Evolutionary conservation across 768 basidiomycete genomes (phyloP).

Genomic region (Trametes elegans): DNA sequence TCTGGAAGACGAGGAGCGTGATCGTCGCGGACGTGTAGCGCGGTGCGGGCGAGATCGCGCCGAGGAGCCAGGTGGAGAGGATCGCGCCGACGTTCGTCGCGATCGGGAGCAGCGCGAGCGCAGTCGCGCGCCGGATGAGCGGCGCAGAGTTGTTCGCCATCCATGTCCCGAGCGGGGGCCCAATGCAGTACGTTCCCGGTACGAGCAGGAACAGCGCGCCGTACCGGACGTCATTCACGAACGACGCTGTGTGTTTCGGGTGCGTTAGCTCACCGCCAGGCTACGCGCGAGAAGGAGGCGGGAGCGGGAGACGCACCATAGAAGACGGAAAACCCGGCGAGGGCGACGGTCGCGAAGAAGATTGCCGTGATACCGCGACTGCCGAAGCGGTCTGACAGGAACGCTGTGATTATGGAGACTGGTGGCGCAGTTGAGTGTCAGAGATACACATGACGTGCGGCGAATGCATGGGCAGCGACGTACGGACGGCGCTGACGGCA

Average conservation of each 20-base stretch:
- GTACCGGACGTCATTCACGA: constrained; percentile 43
- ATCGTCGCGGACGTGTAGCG: constrained; percentile 47
- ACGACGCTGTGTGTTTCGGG: constrained; percentile 28
- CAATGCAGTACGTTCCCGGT: constrained; percentile 50
- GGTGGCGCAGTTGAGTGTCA: not conserved
- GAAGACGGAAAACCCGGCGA: constrained; percentile 57
- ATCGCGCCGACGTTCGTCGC: constrained; percentile 61
- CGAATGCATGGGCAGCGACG: not conserved
- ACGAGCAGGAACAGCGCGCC: constrained; percentile 56
- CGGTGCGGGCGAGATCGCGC: constrained; percentile 47
- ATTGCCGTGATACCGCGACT: constrained; percentile 49
- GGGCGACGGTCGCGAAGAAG: constrained; percentile 40
- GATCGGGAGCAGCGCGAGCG: constrained; percentile 55
- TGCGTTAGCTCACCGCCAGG: not conserved
- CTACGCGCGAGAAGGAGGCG: too few relatives aligned
- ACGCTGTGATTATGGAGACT: constrained; percentile 42
- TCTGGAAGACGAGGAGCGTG: constrained; percentile 35
- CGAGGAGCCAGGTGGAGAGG: constrained; percentile 59
- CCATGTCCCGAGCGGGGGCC: constrained; percentile 58
- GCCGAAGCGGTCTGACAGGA: constrained; percentile 51
- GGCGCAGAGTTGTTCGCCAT: constrained; percentile 60
- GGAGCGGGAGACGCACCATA: constrained; percentile 37
- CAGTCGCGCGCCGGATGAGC: constrained; percentile 53
- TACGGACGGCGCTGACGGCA: constrained; percentile 28
- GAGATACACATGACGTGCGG: not conserved